Conservation (phyloP, 768 basidiomycete species). For the Amylocystis lapponica region DNA sequence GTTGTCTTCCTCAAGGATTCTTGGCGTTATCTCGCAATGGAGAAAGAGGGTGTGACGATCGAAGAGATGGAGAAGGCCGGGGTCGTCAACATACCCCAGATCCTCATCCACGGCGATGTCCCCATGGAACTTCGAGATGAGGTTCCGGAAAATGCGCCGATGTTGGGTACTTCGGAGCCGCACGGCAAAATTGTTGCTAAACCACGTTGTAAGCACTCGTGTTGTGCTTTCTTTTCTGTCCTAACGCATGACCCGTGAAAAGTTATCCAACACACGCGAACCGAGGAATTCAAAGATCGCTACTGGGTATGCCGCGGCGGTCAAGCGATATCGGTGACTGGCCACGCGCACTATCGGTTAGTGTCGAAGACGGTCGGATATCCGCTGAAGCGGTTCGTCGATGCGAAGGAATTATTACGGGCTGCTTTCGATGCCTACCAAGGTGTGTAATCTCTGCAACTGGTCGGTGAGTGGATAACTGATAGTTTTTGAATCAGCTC, state of each 20-base stretch:
- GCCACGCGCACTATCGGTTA: no score
- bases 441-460: no score
- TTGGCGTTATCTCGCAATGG: not conserved
- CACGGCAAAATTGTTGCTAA: constrained; percentile 1
- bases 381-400: not conserved
- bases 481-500: not conserved
- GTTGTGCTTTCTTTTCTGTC: not conserved
- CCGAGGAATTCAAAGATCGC: no score
- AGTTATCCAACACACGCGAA: no score
- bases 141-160: no score
- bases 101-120: constrained; percentile 7
- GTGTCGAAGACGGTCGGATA: not conserved
- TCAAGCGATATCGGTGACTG: no score
- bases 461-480: no score
- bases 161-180: no score
- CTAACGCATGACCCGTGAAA: constrained; percentile 1
- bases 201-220: constrained; percentile 5
- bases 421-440: not conserved
- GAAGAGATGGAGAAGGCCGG: not conserved
- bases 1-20: constrained; percentile 6
- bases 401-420: constrained; percentile 3
- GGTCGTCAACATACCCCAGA: not conserved
- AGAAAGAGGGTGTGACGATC: constrained; percentile 2
- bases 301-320: no score
- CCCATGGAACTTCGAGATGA: no score